Conservation (phyloP, 2,329 filamentous ascomycete genomes). For the Huntiella bhutanensis region DNA sequence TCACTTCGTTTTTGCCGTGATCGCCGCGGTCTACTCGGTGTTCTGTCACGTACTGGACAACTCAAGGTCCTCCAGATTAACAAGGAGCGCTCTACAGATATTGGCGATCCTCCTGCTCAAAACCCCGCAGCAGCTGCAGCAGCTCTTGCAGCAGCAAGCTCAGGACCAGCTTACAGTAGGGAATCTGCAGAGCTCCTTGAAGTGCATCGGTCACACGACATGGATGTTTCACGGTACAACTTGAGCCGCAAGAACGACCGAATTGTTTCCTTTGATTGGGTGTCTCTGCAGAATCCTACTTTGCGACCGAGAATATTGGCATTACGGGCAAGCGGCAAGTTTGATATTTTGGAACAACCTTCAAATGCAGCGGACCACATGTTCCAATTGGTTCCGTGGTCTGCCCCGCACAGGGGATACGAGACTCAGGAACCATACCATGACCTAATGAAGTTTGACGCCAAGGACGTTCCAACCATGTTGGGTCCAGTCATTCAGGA, state of each 20-base stretch:
- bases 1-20: conserved; percentile 45
- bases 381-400: conserved; percentile 43
- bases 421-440: conserved; percentile 34
- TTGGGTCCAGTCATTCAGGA: conserved; percentile 36
- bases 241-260: conserved; percentile 34
- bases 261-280: conserved; percentile 51
- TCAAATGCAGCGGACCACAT: conserved; percentile 37
- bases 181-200: conserved; percentile 35
- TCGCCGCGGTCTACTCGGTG: conserved; percentile 39
- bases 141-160: background rate
- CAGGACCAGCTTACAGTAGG: background rate
- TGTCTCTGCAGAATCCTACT: conserved; percentile 36
- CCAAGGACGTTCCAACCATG: conserved; percentile 31
- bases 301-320: conserved; percentile 39
- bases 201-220: conserved; percentile 39
- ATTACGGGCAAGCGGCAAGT: conserved; percentile 38
- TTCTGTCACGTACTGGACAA: conserved; percentile 43
- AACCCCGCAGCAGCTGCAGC: background rate
- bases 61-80: conserved; percentile 41
- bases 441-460: conserved; percentile 38
- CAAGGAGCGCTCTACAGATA: conserved; percentile 28
- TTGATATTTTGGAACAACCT: conserved; percentile 43
- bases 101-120: conserved; percentile 6
- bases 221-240: conserved; percentile 39
- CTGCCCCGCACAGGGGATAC: conserved; percentile 36